Conservation (phyloP, 2,329 filamentous ascomycete species). For the Metarhizium rileyi region DNA sequence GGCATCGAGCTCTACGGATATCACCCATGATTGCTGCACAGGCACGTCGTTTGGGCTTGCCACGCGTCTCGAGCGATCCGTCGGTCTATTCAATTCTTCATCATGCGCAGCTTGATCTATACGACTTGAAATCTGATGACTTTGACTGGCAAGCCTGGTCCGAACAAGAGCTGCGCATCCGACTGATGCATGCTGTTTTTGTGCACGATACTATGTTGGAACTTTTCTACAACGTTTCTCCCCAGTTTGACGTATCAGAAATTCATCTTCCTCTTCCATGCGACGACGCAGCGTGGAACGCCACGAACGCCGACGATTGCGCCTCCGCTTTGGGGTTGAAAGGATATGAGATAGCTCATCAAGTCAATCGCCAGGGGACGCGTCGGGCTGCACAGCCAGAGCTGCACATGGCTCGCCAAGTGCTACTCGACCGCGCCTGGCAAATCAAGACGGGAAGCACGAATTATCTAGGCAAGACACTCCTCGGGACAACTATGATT, state of each 20-base stretch:
- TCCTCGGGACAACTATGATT: conserved; percentile 39
- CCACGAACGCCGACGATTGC: conserved; percentile 47
- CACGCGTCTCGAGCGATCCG: conserved; percentile 36
- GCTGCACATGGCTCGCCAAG: conserved; percentile 50
- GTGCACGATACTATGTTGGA: conserved; percentile 55
- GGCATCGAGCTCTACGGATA: conserved; percentile 50
- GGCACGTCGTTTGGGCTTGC: conserved; percentile 45
- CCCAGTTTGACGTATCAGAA: conserved; percentile 54
- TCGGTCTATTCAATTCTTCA: conserved; percentile 41
- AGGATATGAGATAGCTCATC: conserved; percentile 33
- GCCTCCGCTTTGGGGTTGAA: conserved; percentile 55
- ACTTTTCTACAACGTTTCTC: conserved; percentile 61
- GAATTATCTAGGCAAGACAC: conserved; percentile 1
- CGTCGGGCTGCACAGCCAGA: conserved; percentile 35
- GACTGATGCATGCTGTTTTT: conserved; percentile 56
- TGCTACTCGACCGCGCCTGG: conserved; percentile 43
- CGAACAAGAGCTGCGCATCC: conserved; percentile 59
- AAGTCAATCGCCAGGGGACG: conserved; percentile 53
- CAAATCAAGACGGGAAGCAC: conserved; percentile 1
- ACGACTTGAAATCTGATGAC: conserved; percentile 18
- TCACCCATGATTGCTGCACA: conserved; percentile 48
- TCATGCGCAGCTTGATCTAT: conserved; percentile 48
- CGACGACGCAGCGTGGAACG: conserved; percentile 68
- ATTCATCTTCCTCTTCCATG: conserved; percentile 58
- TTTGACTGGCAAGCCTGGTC: conserved; percentile 55